Conservation (phyloP, 495 filamentous ascomycete species). For the Cladorrhinum samala region DNA sequence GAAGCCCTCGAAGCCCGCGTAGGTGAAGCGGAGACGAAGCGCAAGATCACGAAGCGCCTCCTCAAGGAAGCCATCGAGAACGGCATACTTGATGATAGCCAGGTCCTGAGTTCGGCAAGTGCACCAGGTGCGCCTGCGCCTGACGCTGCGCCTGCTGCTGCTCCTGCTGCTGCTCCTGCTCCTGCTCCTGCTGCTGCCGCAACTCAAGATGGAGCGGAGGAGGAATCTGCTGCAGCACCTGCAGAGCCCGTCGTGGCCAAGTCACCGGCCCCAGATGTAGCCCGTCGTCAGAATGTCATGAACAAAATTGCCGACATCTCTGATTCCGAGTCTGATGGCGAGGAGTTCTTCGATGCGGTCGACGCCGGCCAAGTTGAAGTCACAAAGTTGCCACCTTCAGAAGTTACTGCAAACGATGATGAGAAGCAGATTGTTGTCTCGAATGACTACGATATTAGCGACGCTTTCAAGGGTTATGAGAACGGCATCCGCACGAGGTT, state of each 20-base stretch:
- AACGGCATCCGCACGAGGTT: slow-evolving; percentile 69
- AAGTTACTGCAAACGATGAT: slow-evolving; percentile 37
- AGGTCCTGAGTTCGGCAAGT: slow-evolving; percentile 11
- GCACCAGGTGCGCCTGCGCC: slow-evolving; percentile 11
- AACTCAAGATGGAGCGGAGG: slow-evolving; percentile 29
- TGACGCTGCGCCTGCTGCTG: slow-evolving; percentile 22
- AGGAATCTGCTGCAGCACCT: slow-evolving; percentile 9
- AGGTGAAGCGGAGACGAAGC: slow-evolving; percentile 83
- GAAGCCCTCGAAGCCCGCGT: slow-evolving; percentile 82
- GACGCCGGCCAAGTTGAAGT: slow-evolving; percentile 89
- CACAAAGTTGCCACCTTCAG: slow-evolving; percentile 44
- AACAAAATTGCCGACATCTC: slow-evolving; percentile 59
- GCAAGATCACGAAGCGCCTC: slow-evolving; percentile 81
- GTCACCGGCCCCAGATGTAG: slow-evolving; percentile 37
- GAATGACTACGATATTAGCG: slow-evolving; percentile 55
- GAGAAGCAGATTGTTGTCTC: slow-evolving; percentile 35
- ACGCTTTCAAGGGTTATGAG: slow-evolving; percentile 86
- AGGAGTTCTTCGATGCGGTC: slow-evolving; percentile 97
- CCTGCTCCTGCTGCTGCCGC: no score
- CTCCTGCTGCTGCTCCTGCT: slow-evolving; percentile 29
- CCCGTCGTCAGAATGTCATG: slow-evolving; percentile 52
- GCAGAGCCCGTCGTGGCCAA: slow-evolving; percentile 31
- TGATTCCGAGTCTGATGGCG: slow-evolving; percentile 75
- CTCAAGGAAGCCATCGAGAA: slow-evolving; percentile 79
- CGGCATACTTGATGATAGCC: slow-evolving; percentile 40